These are phyloP conservation scores for Cladosporium sp. DNA, from an alignment of 2,329 filamentous ascomycete genomes.

Conservation along the genomic window DNA sequence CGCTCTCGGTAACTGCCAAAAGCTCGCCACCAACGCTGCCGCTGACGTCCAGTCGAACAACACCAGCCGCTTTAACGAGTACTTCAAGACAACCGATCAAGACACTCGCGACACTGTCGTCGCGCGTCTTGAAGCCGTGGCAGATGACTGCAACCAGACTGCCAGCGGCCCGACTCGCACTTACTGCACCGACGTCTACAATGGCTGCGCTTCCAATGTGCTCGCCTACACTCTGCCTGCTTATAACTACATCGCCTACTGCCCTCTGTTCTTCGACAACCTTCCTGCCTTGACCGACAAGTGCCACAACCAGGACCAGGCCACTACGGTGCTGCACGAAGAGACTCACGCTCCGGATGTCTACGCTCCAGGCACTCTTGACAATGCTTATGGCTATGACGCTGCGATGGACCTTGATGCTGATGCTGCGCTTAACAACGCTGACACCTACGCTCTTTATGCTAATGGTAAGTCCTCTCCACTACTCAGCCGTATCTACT, in stretches of 20 bases:
- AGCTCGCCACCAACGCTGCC: constrained; percentile 52
- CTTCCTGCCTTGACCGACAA: constrained; percentile 47
- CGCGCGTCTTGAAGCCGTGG: constrained; percentile 48
- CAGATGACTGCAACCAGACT: constrained; percentile 53
- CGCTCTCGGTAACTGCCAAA: constrained; percentile 53
- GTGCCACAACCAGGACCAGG: constrained; percentile 64
- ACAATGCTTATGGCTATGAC: constrained; percentile 57
- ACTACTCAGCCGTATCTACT: neutral
- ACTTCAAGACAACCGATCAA: constrained; percentile 55
- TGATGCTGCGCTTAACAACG: constrained; percentile 55
- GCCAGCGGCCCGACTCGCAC: constrained; percentile 48
- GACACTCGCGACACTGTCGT: constrained; percentile 48
- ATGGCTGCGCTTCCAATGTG: constrained; percentile 49
- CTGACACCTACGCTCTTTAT: constrained; percentile 57
- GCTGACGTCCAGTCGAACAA: constrained; percentile 46
- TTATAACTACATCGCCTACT: constrained; percentile 55
- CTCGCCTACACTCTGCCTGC: constrained; percentile 56
- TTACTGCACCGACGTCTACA: constrained; percentile 58
- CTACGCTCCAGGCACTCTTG: constrained; percentile 47
- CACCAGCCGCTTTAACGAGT: constrained; percentile 24
- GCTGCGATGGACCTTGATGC: constrained; percentile 44
- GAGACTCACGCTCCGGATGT: constrained; percentile 55
- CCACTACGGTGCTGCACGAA: constrained; percentile 64
- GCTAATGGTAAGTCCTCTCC: constrained; percentile 29
- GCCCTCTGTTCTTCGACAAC: constrained; percentile 56